Conservation (phyloP, 2,329 filamentous ascomycete species). For the Dactylellina haptotyla region DNA sequence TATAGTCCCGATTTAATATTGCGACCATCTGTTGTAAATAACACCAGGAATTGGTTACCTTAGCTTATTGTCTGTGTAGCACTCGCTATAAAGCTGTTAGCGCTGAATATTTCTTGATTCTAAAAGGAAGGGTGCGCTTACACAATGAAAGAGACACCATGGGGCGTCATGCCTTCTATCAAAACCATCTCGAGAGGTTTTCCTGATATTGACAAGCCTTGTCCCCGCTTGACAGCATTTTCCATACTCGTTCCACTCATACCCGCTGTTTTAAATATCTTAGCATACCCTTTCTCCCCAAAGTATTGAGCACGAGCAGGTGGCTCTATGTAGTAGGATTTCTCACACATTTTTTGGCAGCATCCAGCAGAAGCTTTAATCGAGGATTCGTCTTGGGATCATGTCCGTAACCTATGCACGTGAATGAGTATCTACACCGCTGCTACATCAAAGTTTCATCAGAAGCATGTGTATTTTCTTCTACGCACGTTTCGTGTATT, state of each 20-base stretch:
- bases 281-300: no score
- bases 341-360: constrained; percentile 51
- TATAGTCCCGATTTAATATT: constrained; percentile 83
- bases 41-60: constrained; percentile 54
- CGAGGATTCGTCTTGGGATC: constrained; percentile 48
- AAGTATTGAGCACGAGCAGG: no score
- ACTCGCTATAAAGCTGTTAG: constrained; percentile 52
- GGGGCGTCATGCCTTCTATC: constrained; percentile 82
- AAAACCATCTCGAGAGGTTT: constrained; percentile 78
- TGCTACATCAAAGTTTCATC: no score
- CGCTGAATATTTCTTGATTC: constrained; percentile 14
- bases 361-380: constrained; percentile 25
- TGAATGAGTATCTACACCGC: no score
- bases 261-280: constrained; percentile 65
- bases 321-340: no score
- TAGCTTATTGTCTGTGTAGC: constrained; percentile 57
- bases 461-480: no score
- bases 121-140: constrained; percentile 23
- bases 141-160: constrained; percentile 78
- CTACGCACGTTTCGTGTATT: constrained; percentile 50
- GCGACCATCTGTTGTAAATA: not conserved
- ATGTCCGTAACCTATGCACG: constrained; percentile 36
- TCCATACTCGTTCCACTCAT: constrained; percentile 88
- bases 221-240: constrained; percentile 83
- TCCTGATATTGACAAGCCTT: constrained; percentile 81